A percentile compares a stretch with the other conserved stretches of the same genome.
These are phyloP conservation scores for Ceratocystis huliohia DNA, from an alignment of 2,329 filamentous ascomycete species.

Conservation along the genomic window DNA sequence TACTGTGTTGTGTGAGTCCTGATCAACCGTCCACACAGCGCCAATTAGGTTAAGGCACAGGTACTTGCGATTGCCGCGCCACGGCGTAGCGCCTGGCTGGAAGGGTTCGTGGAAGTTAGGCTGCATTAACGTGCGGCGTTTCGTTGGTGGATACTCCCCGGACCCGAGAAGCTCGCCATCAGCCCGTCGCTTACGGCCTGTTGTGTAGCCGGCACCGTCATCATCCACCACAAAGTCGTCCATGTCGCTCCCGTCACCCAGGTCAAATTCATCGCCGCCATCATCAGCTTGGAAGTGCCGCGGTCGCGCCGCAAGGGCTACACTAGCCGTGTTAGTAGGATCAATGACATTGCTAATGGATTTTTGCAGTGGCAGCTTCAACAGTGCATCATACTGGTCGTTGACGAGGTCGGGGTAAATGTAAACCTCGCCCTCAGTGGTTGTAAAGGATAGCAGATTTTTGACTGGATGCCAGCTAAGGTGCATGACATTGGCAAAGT, in stretches of 20 bases:
- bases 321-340: conserved; percentile 41
- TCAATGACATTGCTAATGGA: conserved; percentile 46
- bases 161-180: conserved; percentile 39
- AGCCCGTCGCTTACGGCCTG: conserved; percentile 39
- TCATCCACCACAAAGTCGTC: conserved; percentile 91
- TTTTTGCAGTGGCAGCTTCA: conserved; percentile 52
- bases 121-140: conserved; percentile 38
- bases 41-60: conserved; percentile 86
- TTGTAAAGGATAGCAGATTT: conserved; percentile 85
- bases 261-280: conserved; percentile 56
- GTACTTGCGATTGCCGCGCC: conserved; percentile 88
- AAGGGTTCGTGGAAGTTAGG: conserved; percentile 72
- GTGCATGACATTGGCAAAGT: conserved; percentile 73
- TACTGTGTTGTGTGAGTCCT: conserved; percentile 84
- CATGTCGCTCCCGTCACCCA: conserved; percentile 46
- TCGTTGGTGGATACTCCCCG: conserved; percentile 24
- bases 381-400: conserved; percentile 42
- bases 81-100: conserved; percentile 84
- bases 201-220: conserved; percentile 78
- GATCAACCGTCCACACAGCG: conserved; percentile 93
- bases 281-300: conserved; percentile 49
- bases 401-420: conserved; percentile 64
- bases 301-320: conserved; percentile 29
- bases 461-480: conserved; percentile 82
- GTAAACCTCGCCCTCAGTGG: conserved; percentile 81